phyloP scores from a whole-genome alignment of 2,329 filamentous ascomycete species.

The Aquanectria penicillioides region DNA sequence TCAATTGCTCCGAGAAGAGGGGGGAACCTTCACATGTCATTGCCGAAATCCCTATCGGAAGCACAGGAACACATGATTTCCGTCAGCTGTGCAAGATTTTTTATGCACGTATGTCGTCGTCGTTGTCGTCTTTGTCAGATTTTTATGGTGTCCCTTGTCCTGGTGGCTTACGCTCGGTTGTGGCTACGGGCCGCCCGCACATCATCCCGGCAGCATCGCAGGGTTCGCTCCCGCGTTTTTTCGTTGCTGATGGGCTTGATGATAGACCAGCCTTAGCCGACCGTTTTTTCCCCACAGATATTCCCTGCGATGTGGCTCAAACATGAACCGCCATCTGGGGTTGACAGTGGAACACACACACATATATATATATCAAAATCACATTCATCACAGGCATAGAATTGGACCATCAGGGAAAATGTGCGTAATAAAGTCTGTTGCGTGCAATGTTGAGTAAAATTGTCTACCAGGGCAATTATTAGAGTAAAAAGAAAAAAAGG shows the following conservation, averaged over 20 bases:
- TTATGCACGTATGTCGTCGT: neutral
- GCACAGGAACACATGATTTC: no score
- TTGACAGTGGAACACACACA: no score
- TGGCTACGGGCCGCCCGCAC: constrained; percentile 11
- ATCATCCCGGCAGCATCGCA: constrained; percentile 1
- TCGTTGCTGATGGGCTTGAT: neutral
- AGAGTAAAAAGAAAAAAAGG: constrained; percentile 33
- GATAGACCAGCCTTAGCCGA: neutral
- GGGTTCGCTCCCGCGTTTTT: neutral
- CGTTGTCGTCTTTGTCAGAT: neutral
- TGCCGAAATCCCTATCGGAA: no score
- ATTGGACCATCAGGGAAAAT: no score
- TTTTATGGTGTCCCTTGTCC: neutral
- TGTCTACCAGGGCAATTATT: constrained; percentile 48
- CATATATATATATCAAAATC: neutral
- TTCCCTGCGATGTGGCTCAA: neutral
- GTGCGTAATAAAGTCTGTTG: neutral
- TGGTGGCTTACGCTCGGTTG: constrained; percentile 14
- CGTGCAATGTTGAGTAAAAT: constrained; percentile 47
- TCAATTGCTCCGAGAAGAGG: no score
- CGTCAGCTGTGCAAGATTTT: neutral
- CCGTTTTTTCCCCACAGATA: constrained; percentile 9
- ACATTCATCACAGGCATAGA: no score
- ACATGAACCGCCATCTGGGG: constrained; percentile 5
- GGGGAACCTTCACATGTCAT: no score